A percentile compares a stretch with the other conserved stretches of the same genome.
Evolutionary conservation across 1,284 basidiomycete species (phyloP).

Genomic region (Mycosarcoma maydis): DNA sequence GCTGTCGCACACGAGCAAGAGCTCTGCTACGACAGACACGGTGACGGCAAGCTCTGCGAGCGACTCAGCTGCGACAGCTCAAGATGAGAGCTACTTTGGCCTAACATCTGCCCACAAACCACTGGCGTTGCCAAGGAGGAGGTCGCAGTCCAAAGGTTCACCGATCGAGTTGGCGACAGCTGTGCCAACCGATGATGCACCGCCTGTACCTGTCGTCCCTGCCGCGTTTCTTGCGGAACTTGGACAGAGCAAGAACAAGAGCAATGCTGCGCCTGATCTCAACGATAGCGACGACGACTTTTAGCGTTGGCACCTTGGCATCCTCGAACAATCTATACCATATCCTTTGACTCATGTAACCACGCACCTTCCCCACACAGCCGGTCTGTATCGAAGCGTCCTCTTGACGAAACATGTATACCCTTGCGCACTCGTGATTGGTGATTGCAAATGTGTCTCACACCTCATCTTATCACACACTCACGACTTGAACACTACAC

Average conservation of each 20-base stretch:
- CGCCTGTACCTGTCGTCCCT: constrained; percentile 2
- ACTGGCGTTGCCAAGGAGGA: constrained; percentile 10
- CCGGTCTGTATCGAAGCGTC: background rate
- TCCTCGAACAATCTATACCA: too few species aligned
- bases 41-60: background rate
- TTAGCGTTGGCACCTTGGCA: too few species aligned
- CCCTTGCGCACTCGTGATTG: background rate
- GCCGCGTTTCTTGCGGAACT: background rate
- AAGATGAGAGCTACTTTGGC: constrained; percentile 12
- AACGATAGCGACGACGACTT: constrained; percentile 28
- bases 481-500: too few species aligned
- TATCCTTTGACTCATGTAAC: too few species aligned
- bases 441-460: too few species aligned
- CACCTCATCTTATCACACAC: too few species aligned
- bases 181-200: background rate
- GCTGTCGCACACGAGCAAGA: too few species aligned
- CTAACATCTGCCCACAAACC: constrained; percentile 16
- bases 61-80: background rate
- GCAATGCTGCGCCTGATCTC: background rate
- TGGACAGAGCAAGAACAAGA: background rate
- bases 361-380: too few species aligned
- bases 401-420: constrained; percentile 1
- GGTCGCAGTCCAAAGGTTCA: constrained; percentile 15
- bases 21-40: background rate
- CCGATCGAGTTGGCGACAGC: background rate